Evolutionary conservation across 129 eudicot species (phyloP).

Genomic region (Chrysanthemum makinoi): DNA sequence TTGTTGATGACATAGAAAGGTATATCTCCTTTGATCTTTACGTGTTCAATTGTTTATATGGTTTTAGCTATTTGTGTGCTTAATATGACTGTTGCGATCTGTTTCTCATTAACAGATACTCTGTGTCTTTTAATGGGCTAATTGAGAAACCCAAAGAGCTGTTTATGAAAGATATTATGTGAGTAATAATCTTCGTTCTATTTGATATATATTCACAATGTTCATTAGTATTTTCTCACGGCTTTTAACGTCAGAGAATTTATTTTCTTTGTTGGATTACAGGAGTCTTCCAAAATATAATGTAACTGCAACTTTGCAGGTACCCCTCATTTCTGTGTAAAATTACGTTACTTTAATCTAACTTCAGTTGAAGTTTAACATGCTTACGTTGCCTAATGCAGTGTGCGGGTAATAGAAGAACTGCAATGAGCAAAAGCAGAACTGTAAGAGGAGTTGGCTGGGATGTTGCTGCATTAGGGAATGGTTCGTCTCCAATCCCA

Average conservation of each 20-base stretch:
- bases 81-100: constrained; percentile 9
- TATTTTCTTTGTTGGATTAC: background rate
- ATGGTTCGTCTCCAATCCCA: constrained; percentile 52
- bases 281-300: constrained; percentile 90
- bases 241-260: too few species aligned
- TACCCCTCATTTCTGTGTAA: constrained; percentile 10
- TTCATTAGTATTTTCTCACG: background rate
- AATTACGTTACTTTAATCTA: too few species aligned
- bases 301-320: constrained; percentile 90
- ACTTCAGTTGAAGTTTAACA: too few species aligned
- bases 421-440: constrained; percentile 94
- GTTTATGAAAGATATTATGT: constrained; percentile 81
- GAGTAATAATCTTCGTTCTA: constrained; percentile 24
- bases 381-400: constrained; percentile 30
- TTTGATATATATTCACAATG: background rate
- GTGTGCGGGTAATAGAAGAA: constrained; percentile 99
- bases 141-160: constrained; percentile 54
- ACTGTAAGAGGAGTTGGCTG: constrained; percentile 99
- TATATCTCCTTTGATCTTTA: background rate
- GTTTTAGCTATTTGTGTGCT: background rate
- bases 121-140: constrained; percentile 58
- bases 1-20: constrained; percentile 85
- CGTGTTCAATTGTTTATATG: constrained; percentile 17
- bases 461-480: constrained; percentile 91
- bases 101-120: constrained; percentile 48